A percentile compares a stretch with the other conserved stretches of the same genome.
phyloP scores from a whole-genome alignment of 2,329 filamentous ascomycete species.

The Arthrinium phaeospermum region DNA sequence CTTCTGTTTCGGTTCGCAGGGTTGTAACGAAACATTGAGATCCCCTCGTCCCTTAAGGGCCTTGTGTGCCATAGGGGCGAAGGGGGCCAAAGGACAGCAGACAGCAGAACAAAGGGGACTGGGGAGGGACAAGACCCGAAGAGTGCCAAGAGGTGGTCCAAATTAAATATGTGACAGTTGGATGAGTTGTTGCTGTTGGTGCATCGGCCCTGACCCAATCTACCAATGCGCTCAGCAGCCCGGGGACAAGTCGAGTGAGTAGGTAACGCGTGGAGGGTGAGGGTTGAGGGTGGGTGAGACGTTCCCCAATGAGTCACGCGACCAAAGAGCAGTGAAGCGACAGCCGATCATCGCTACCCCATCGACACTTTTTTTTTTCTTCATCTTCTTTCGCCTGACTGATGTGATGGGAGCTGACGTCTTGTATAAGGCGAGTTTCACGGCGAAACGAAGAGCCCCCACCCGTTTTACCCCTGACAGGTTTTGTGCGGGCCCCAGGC shows the following conservation, averaged over 20 bases:
- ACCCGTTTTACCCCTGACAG: not conserved
- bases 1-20: not conserved
- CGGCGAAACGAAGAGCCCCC: not conserved
- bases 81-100: no score
- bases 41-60: not conserved
- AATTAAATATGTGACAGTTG: not conserved
- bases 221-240: not conserved
- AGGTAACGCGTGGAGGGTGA: not conserved
- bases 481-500: not conserved
- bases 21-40: not conserved
- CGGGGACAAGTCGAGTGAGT: not conserved
- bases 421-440: not conserved
- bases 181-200: not conserved
- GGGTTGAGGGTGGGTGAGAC: not conserved
- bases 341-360: no score
- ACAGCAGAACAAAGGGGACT: no score
- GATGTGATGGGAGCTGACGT: not conserved
- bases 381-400: no score
- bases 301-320: not conserved
- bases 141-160: not conserved
- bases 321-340: not conserved
- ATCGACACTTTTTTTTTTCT: not conserved
- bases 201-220: not conserved
- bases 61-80: no score
- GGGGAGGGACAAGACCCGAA: not conserved